Evolutionary conservation across 352 stramenopile species (phyloP).

Genomic region (Phytophthora cactorum): DNA sequence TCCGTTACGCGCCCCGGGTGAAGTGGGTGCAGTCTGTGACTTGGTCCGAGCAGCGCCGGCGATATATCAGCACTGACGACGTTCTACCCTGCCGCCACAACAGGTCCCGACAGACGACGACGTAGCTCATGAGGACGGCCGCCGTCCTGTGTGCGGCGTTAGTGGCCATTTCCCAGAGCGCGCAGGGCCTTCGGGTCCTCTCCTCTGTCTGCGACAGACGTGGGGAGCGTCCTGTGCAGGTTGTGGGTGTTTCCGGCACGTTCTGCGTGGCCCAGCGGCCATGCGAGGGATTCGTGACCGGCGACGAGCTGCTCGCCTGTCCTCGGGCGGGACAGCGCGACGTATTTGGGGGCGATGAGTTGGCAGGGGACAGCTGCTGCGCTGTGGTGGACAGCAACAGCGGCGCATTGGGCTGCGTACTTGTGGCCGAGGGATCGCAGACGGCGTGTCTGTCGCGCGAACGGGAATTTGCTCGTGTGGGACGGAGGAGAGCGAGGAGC

Average conservation of each 20-base stretch:
- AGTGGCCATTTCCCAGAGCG: conserved; percentile 5
- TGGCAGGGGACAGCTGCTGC: conserved; percentile 53
- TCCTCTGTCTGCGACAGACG: conserved; percentile 21
- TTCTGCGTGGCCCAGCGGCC: conserved; percentile 48
- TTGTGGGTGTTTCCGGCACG: conserved; percentile 38
- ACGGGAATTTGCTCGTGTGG: conserved; percentile 11
- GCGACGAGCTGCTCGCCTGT: conserved; percentile 35
- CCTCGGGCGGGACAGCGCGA: conserved; percentile 37
- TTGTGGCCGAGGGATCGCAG: conserved; percentile 14
- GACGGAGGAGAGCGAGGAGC: conserved; percentile 20
- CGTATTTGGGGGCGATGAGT: conserved; percentile 14
- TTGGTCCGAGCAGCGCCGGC: background rate
- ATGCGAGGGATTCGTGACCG: conserved; percentile 33
- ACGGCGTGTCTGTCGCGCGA: conserved; percentile 39
- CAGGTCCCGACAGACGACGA: background rate
- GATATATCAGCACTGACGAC: conserved; percentile 8
- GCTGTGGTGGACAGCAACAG: conserved; percentile 34
- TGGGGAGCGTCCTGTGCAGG: conserved; percentile 30
- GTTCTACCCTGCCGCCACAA: background rate
- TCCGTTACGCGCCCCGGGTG: conserved; percentile 1
- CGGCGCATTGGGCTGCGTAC: conserved; percentile 43
- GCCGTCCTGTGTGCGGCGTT: conserved; percentile 21
- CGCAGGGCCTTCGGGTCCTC: conserved; percentile 5
- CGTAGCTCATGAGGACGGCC: conserved; percentile 30
- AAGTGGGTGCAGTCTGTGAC: conserved; percentile 6